Evolutionary conservation across 768 basidiomycete species (phyloP).

Genomic region (Podaxis mareebaensis): DNA sequence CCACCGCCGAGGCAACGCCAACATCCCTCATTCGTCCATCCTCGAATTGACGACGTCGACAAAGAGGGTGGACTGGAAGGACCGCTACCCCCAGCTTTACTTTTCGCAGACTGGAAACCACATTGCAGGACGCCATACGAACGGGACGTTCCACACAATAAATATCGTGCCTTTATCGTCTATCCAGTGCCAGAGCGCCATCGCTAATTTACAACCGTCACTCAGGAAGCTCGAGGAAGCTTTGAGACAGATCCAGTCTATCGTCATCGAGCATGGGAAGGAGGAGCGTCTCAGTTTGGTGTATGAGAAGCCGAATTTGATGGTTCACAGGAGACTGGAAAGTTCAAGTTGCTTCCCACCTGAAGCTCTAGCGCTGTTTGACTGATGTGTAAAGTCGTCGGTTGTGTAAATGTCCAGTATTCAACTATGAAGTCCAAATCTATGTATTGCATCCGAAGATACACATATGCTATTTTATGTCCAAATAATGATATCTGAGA

Average conservation of each 20-base stretch:
- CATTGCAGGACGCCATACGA: slow-evolving; percentile 56
- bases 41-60: slow-evolving; percentile 50
- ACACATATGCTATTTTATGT: not conserved
- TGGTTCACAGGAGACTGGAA: slow-evolving; percentile 47
- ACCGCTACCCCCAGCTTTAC: slow-evolving; percentile 65
- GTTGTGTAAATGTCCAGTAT: not conserved
- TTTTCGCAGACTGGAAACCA: slow-evolving; percentile 67
- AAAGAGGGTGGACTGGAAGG: slow-evolving; percentile 28
- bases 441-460: not conserved
- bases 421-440: not conserved
- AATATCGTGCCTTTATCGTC: slow-evolving; percentile 45
- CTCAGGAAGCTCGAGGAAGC: slow-evolving; percentile 39
- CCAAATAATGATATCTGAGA: slow-evolving; percentile 6
- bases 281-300: slow-evolving; percentile 33
- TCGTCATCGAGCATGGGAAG: slow-evolving; percentile 53
- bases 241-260: slow-evolving; percentile 43
- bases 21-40: slow-evolving; percentile 41
- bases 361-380: slow-evolving; percentile 22
- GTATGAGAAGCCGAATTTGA: slow-evolving; percentile 10
- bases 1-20: slow-evolving; percentile 27
- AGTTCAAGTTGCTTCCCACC: slow-evolving; percentile 46
- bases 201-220: slow-evolving; percentile 31
- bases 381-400: not conserved
- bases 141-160: slow-evolving; percentile 52
- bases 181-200: slow-evolving; percentile 33